Evolutionary conservation across 164 flowering plant genomes (phyloP).

Genomic region (Cinnamomum chago): DNA sequence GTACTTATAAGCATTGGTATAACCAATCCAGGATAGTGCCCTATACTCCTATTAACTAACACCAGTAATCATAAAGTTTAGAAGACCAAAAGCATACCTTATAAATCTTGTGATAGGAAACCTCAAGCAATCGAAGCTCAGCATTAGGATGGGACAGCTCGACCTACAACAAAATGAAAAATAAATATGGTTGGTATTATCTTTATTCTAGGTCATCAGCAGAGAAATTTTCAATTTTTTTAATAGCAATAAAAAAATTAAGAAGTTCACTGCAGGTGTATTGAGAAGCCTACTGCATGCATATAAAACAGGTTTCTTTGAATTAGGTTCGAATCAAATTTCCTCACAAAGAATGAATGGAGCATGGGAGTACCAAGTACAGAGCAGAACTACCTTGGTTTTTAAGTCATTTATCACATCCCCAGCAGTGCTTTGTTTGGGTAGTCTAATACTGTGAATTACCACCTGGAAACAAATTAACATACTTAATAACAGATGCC

Average conservation of each 20-base stretch:
- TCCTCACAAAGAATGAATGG: neutral
- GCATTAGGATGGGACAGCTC: constrained; percentile 89
- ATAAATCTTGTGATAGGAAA: constrained; percentile 95
- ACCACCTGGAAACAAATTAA: constrained; percentile 41
- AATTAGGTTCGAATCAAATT: neutral
- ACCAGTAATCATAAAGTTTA: neutral
- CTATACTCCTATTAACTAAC: neutral
- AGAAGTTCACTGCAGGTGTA: neutral
- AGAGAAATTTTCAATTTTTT: neutral
- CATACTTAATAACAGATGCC: neutral
- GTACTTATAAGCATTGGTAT: neutral
- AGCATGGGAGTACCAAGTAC: neutral
- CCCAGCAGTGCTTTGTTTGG: constrained; percentile 88
- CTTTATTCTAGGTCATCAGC: neutral
- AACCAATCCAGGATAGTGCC: neutral
- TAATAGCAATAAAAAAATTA: too few species aligned
- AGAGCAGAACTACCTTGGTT: constrained; percentile 46
- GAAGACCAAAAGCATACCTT: constrained; percentile 47
- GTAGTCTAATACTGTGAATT: constrained; percentile 74
- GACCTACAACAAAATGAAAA: constrained; percentile 48
- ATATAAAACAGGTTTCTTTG: neutral
- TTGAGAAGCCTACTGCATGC: neutral
- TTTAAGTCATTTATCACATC: constrained; percentile 84
- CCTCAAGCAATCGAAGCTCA: constrained; percentile 90
- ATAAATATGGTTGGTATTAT: neutral